Base-by-base conservation (phyloP, 2,329 filamentous ascomycete species). In the Thelonectria discophora region DNA sequence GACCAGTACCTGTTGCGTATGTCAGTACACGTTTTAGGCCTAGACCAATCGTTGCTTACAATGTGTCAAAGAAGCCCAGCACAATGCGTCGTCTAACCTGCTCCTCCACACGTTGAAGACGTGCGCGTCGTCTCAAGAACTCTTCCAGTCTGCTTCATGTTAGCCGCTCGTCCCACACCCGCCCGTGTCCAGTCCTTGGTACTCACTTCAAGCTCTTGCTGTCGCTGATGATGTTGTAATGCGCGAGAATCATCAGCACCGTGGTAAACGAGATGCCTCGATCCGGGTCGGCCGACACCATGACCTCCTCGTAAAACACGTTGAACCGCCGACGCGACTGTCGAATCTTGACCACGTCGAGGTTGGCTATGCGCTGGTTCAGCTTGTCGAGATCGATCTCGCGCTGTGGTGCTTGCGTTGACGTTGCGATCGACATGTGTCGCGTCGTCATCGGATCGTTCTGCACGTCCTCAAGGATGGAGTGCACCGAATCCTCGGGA, bases 201-300 rank as follows among this genome's bases (percentile, higher is more conserved):
- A 77, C 81, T 74, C 80, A 91, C 89, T 86, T 90, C 73, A 99
- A 81, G 77, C 93, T 97, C 83, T 97, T 97, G 81, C 90, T 97
- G 77, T 99, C 95, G 69, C 90, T 97, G 75, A 99, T 99, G 73
- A 99, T 93, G 73, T 98, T 99, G 83, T 99, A 97, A 77, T 99
- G 95, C 34, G 96, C 94, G 59, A 99, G 83, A 63, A 97, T 96
- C 90, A 99, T 95, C 53, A 99, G 83, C 20, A 97, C 90, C 7
- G 90, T 90, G 3, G 93, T 95, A 76, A 99, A 99, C 1, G 92
- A 90, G 62, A 99, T 96, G 49, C 95, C 95, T 64, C 87, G 86
- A 72, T 96, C 92, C 1, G 90, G 91, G 75, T 99, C 94, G 5
- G 94, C 93, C 5, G 93, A 94, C 6, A 97, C 93, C 76, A 98